Percentiles rank a stretch among this genome's conserved stretches.
phyloP scores from a whole-genome alignment of 192 early-diverging fungal species.

The Chytriomyces confervae region DNA sequence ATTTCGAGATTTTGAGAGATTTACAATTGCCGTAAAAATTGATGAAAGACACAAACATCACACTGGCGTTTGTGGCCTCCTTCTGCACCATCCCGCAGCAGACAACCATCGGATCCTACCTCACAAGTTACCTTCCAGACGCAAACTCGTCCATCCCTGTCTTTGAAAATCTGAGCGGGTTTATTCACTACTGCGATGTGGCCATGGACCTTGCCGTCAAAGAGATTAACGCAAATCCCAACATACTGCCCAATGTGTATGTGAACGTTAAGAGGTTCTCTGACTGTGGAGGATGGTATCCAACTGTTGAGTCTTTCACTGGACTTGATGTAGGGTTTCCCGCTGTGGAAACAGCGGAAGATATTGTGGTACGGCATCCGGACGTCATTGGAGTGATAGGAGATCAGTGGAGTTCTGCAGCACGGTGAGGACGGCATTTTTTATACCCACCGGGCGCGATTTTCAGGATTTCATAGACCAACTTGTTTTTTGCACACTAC shows the following conservation, averaged over 20 bases:
- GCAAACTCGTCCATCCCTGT: neutral
- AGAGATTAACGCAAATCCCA: neutral
- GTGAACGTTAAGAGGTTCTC: neutral
- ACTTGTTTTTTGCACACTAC: neutral
- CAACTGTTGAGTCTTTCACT: neutral
- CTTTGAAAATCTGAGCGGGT: neutral
- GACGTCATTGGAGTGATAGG: conserved; percentile 5
- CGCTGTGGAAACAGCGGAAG: neutral
- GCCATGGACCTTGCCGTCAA: neutral
- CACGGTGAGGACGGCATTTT: neutral
- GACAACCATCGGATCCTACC: neutral
- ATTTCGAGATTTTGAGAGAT: no score
- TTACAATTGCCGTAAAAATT: neutral
- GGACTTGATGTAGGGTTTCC: neutral
- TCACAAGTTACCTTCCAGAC: neutral
- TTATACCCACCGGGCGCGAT: neutral
- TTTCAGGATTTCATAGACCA: neutral
- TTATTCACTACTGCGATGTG: neutral
- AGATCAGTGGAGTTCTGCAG: neutral
- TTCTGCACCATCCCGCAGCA: neutral
- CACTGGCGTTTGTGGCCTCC: neutral
- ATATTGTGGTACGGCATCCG: neutral
- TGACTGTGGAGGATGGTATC: conserved; percentile 8
- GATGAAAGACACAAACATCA: neutral
- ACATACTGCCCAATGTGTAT: neutral